Conservation (phyloP, 108 stramenopile species). For the Conticribra weissflogii region DNA sequence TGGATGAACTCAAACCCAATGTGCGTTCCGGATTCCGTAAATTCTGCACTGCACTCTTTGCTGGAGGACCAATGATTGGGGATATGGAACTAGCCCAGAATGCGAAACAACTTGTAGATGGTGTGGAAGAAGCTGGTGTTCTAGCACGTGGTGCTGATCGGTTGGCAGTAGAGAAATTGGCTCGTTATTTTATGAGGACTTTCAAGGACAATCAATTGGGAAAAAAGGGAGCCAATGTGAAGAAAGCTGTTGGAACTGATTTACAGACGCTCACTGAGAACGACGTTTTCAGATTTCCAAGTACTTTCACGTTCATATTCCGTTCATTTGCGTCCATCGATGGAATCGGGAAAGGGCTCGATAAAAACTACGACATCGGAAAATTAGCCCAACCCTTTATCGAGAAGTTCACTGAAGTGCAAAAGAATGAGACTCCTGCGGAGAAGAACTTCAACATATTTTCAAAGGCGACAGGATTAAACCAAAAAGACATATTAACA, state of each 20-base stretch:
- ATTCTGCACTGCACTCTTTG: conserved; percentile 89
- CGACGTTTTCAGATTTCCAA: conserved; percentile 92
- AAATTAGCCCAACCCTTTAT: conserved; percentile 94
- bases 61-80: conserved; percentile 81
- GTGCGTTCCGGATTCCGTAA: conserved; percentile 84
- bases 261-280: conserved; percentile 86
- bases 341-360: conserved; percentile 96
- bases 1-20: conserved; percentile 92
- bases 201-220: conserved; percentile 92
- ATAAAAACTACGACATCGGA: conserved; percentile 87
- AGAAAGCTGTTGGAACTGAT: conserved; percentile 83
- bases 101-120: conserved; percentile 90
- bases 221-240: conserved; percentile 80
- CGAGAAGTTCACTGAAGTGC: conserved; percentile 85
- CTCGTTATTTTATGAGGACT: conserved; percentile 92
- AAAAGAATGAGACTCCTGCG: conserved; percentile 66
- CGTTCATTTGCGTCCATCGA: conserved; percentile 96
- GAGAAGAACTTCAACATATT: conserved; percentile 80
- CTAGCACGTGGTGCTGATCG: conserved; percentile 91
- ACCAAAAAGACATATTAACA: conserved; percentile 72
- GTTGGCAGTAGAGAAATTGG: conserved; percentile 93
- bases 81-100: conserved; percentile 80
- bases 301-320: conserved; percentile 97
- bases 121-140: conserved; percentile 96
- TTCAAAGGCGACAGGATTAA: conserved; percentile 84